Conservation (phyloP, 192 early-diverging fungal genomes). For the Coemansia brasiliensis region DNA sequence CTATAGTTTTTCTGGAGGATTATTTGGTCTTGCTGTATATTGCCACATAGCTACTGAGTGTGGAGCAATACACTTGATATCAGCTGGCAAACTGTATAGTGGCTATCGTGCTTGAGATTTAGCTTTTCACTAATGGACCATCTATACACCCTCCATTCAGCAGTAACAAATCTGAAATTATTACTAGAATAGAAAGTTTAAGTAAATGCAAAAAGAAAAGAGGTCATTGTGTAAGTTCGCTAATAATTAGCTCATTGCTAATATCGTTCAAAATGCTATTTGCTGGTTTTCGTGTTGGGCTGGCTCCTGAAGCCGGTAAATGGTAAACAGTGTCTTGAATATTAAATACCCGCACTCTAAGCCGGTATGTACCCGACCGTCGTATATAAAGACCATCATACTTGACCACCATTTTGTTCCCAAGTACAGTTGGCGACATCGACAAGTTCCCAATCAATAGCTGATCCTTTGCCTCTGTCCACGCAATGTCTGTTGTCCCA, state of each 20-base stretch:
- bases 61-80: too few relatives aligned
- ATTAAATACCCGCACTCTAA: slow-evolving; percentile 29
- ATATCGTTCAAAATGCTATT: slow-evolving; percentile 22
- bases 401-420: slow-evolving; percentile 16
- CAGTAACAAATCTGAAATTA: too few relatives aligned
- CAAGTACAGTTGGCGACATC: slow-evolving; percentile 13
- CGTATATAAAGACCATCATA: slow-evolving; percentile 15
- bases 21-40: background rate
- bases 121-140: too few relatives aligned
- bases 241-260: slow-evolving; percentile 19
- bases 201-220: slow-evolving; percentile 4
- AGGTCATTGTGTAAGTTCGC: slow-evolving; percentile 2
- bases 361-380: slow-evolving; percentile 23
- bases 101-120: too few relatives aligned
- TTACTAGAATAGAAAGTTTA: background rate
- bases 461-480: slow-evolving; percentile 15
- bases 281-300: slow-evolving; percentile 2
- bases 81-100: background rate
- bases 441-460: slow-evolving; percentile 15
- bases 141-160: too few relatives aligned
- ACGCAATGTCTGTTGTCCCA: slow-evolving; percentile 28
- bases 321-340: slow-evolving; percentile 12
- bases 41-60: background rate
- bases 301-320: background rate
- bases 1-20: background rate